Base-by-base conservation (phyloP, 2,329 filamentous ascomycete genomes). In the Claviceps paspali region DNA sequence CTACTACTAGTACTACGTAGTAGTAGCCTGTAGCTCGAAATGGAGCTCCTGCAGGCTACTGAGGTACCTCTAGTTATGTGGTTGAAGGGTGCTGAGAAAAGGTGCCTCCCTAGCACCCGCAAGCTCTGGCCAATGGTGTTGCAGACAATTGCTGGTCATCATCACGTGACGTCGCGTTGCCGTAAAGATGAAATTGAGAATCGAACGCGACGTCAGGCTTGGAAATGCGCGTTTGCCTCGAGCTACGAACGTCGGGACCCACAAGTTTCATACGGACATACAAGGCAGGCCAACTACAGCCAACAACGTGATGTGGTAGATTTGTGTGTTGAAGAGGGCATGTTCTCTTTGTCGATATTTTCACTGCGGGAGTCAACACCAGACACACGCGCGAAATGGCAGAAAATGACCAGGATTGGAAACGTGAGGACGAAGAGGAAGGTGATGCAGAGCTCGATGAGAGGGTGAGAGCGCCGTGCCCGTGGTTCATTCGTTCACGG, bases 351-450 rank as follows among this genome's bases (percentile, higher is more conserved):
- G n/a, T n/a, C n/a, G n/a, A n/a, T n/a, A n/a, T n/a, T n/a, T n/a
- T n/a, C n/a, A 12, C 17, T 3, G 4, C 21, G 7, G n/a, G 7
- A 7, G 18, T 14, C 4, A 14, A 17, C 15, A 28, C 5, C 7
- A 18, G 5, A 10, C 4, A 21, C 12, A 19, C 5, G n/a, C 30
- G 21, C 21, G 40, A 17, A 34, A 61, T 61, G 58, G 48, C 53
- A 22, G 56, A 56, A 29, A 43, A 35, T 10, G 52, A 49, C 21
- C 49, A 55, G 33, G 67, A 73, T 17, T 67, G 64, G 51, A 62
- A 56, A 52, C 60, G 53, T 32, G 64, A 67, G 4, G 66, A 75
- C 5, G 76, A 82, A 6, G 80, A 86, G 14, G 80, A 83, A 8
- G 80, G 73, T 10, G 57, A 62, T 21, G 58, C 64, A 40, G 62